Percentiles rank a stretch among this genome's conserved stretches.
Conservation (phyloP, 2,329 filamentous ascomycete genomes). For the Fusarium beomiforme region DNA sequence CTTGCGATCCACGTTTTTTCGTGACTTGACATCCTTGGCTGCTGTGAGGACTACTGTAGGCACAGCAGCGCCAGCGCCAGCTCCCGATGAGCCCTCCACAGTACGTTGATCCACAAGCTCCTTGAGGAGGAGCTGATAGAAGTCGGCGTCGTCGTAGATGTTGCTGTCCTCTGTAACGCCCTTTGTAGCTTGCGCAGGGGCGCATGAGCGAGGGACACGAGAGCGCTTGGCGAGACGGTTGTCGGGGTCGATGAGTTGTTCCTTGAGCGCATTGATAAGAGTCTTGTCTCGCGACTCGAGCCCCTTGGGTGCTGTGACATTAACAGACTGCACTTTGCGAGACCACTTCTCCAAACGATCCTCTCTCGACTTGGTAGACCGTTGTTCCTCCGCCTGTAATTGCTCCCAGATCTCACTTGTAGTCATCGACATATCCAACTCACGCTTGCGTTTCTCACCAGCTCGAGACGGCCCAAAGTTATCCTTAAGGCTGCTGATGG, state of each 20-base stretch:
- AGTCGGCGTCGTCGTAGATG: constrained; percentile 93
- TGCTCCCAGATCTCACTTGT: constrained; percentile 76
- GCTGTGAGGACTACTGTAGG: constrained; percentile 72
- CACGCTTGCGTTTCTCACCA: constrained; percentile 71
- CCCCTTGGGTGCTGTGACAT: constrained; percentile 40
- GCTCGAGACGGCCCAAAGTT: constrained; percentile 64
- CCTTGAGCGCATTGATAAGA: constrained; percentile 73
- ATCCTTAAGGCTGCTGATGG: constrained; percentile 75
- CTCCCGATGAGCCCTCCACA: constrained; percentile 66
- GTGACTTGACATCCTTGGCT: constrained; percentile 79
- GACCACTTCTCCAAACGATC: constrained; percentile 91
- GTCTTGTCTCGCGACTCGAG: constrained; percentile 47
- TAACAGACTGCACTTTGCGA: constrained; percentile 68
- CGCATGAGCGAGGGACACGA: constrained; percentile 78
- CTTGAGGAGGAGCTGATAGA: constrained; percentile 93
- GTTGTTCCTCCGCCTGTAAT: constrained; percentile 73
- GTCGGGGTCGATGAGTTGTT: constrained; percentile 73
- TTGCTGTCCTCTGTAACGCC: constrained; percentile 66
- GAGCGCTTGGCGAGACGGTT: constrained; percentile 73
- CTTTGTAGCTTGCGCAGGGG: constrained; percentile 71
- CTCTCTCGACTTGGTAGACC: constrained; percentile 69
- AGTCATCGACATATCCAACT: constrained; percentile 63
- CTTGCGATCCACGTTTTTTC: constrained; percentile 88
- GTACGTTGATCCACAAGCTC: constrained; percentile 92
- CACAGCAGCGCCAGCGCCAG: constrained; percentile 54